Conservation (phyloP, 2,329 filamentous ascomycete genomes). For the Sporothrix schenckii region DNA sequence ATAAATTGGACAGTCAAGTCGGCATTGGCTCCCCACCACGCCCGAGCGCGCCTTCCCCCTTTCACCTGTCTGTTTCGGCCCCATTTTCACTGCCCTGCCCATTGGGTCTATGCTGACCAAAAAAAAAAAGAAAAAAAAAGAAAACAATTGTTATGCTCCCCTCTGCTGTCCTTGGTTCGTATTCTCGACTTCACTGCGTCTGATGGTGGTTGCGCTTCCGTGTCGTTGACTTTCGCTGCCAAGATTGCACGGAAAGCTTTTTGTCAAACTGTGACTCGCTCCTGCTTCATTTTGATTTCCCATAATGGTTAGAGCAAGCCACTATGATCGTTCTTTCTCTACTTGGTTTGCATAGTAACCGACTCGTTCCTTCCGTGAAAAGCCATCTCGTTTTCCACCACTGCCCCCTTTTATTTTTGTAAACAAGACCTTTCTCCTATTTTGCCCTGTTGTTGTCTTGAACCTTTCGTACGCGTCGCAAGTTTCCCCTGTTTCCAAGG, state of each 20-base stretch:
- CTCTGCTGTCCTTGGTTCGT: neutral
- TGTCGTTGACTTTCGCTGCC: neutral
- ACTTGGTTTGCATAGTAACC: neutral
- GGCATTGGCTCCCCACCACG: conserved; percentile 9
- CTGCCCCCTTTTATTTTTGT: neutral
- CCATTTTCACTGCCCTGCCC: neutral
- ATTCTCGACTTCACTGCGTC: neutral
- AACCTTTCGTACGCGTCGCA: neutral
- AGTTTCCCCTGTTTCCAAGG: neutral
- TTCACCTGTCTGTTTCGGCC: conserved; percentile 20
- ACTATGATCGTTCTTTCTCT: neutral
- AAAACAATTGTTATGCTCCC: neutral
- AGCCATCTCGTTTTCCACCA: neutral
- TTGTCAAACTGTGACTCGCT: neutral
- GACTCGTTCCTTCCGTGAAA: neutral
- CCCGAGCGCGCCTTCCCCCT: conserved; percentile 29
- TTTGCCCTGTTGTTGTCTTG: neutral
- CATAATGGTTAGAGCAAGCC: neutral
- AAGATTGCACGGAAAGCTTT: neutral
- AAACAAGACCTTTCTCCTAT: neutral
- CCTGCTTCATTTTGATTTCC: neutral
- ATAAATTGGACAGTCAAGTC: conserved; percentile 9
- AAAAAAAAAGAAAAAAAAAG: too few relatives aligned
- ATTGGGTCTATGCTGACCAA: neutral
- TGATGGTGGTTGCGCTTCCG: neutral